Evolutionary conservation across 2,329 filamentous ascomycete genomes (phyloP).

Genomic region (Epichloe aotearoae): DNA sequence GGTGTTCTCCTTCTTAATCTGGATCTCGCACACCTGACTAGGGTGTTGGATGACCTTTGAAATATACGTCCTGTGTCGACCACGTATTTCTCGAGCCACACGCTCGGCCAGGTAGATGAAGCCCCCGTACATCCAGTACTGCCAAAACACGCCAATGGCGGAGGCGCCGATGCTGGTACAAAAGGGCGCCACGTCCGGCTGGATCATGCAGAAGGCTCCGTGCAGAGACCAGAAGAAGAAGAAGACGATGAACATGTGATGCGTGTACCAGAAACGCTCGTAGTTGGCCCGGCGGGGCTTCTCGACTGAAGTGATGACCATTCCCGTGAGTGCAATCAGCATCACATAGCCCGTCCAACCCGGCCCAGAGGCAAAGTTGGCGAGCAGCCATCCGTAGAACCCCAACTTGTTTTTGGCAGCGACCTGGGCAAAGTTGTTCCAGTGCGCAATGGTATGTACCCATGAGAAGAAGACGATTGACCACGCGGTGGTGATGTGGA

Average conservation of each 20-base stretch:
- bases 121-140: conserved; percentile 84
- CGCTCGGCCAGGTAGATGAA: conserved; percentile 71
- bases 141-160: conserved; percentile 69
- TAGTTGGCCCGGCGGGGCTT: conserved; percentile 70
- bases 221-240: conserved; percentile 88
- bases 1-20: conserved; percentile 82
- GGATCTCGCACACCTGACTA: conserved; percentile 79
- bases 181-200: conserved; percentile 64
- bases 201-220: conserved; percentile 83
- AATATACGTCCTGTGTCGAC: conserved; percentile 72
- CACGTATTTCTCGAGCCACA: conserved; percentile 63
- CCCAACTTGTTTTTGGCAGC: conserved; percentile 63
- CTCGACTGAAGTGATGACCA: conserved; percentile 65
- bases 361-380: conserved; percentile 66
- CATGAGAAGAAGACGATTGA: conserved; percentile 81
- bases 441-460: conserved; percentile 76
- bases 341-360: conserved; percentile 83
- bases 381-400: conserved; percentile 63
- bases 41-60: conserved; percentile 84
- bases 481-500: conserved; percentile 76
- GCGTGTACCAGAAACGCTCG: conserved; percentile 83
- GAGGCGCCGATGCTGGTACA: conserved; percentile 54
- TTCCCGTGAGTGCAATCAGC: conserved; percentile 64
- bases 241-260: conserved; percentile 79
- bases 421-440: conserved; percentile 74